Base-by-base conservation (phyloP, 768 basidiomycete genomes). In the Leccinum arenicola region DNA sequence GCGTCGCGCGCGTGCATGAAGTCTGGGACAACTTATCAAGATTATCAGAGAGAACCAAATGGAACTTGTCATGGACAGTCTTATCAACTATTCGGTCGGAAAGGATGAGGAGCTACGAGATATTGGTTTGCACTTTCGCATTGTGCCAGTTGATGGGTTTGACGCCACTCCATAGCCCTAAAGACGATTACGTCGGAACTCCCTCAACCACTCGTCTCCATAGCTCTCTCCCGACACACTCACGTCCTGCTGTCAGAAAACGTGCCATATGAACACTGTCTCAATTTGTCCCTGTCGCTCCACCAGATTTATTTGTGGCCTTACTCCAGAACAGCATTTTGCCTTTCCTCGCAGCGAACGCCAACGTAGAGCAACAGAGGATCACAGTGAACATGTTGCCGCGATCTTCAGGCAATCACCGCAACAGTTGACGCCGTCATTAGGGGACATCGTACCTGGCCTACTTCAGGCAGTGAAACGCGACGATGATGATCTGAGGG, bases 161-260 rank as follows among this genome's bases (percentile, higher is more conserved):
- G 50, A 70, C 61, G 50, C 52, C 60, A 52, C 54, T 25, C 45
- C 50, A 17, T 65, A 95, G 96, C 94, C 5, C 78, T 99, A 58
- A 98, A 98, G 76, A 96, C 94, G 3, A 95, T 98, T 64, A 94
- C 95, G 4, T 83, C 88, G 17, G 95, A 98, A 74, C 80, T 98
- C 52, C 91, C 92, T 9, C 83, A 81, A 50, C 87, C 93, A 33
- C 75, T 94, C 5, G 70, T 75, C 5, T 84, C 88, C 19, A 82
- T 90, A 55, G 88, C 84, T 1, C 91, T 40, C 81, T 91, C 31
- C 82, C 92, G 50, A 80, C 78, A n/a, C 91, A 89, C 74, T 68
- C 81, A 7, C 87, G 94, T 4, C 84, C 90, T 10, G 93, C 93
- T 0, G 91, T 98, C 55, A 86, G 95, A 53, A 98, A 98, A 77